Conservation (phyloP, 1,284 basidiomycete genomes). For the Sphagnurus paluster region DNA sequence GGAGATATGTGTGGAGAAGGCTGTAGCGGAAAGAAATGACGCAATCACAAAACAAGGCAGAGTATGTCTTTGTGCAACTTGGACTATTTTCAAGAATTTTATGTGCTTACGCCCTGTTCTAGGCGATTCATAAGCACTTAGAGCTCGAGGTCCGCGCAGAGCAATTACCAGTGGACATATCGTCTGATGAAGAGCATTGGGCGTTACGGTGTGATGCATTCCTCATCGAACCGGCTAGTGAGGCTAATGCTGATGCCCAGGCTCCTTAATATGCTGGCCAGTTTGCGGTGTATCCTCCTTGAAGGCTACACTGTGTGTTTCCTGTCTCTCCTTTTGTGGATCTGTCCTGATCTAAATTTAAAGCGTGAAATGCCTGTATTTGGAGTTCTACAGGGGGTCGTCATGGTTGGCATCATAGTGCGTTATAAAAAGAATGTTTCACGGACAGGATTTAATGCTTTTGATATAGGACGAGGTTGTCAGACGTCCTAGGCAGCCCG, state of each 20-base stretch:
- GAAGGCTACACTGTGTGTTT: conserved; percentile 48
- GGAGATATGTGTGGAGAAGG: conserved; percentile 59
- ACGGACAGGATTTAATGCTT: neutral
- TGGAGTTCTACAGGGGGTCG: conserved; percentile 56
- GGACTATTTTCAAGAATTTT: conserved; percentile 10
- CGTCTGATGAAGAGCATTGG: conserved; percentile 31
- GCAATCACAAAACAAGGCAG: conserved; percentile 56
- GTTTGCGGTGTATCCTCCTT: conserved; percentile 47
- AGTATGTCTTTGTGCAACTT: conserved; percentile 38
- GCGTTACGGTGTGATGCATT: conserved; percentile 26
- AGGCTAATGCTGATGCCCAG: conserved; percentile 16
- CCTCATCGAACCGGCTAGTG: neutral
- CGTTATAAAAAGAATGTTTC: conserved; percentile 21
- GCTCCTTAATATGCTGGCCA: conserved; percentile 33
- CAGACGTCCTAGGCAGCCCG: conserved; percentile 27
- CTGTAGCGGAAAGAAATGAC: conserved; percentile 63
- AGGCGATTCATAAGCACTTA: conserved; percentile 78
- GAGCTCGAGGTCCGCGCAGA: conserved; percentile 74
- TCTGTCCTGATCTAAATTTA: neutral
- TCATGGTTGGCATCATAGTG: conserved; percentile 70
- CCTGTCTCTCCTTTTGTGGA: neutral
- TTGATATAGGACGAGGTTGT: conserved; percentile 25
- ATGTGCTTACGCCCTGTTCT: neutral
- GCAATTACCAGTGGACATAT: conserved; percentile 30
- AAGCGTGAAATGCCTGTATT: conserved; percentile 78